A percentile compares a stretch with the other conserved stretches of the same genome.
Evolutionary conservation across 2,329 filamentous ascomycete species (phyloP).

Genomic region (Parafenestella ontariensis): DNA sequence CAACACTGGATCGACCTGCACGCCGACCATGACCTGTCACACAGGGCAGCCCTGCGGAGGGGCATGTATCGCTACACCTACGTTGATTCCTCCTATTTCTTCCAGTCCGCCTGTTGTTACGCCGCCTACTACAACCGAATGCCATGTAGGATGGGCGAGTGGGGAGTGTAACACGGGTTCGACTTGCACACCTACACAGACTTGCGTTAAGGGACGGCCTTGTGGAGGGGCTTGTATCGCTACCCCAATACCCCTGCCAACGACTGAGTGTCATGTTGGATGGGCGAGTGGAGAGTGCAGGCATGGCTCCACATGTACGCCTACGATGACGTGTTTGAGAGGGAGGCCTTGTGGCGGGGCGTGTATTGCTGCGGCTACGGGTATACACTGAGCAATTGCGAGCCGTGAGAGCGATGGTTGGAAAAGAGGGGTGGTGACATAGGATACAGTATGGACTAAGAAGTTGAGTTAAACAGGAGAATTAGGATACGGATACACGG

Average conservation of each 20-base stretch:
- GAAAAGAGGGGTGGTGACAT: too few species aligned
- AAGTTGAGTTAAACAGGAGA: too few species aligned
- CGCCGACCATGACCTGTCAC: not conserved
- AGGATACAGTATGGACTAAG: too few species aligned
- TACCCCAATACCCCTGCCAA: not conserved
- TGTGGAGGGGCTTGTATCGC: not conserved
- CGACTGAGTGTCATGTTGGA: not conserved
- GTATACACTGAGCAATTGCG: not conserved
- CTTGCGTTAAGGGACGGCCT: not conserved
- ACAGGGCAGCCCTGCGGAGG: not conserved
- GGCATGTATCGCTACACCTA: not conserved
- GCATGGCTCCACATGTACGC: not conserved
- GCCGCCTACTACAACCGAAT: not conserved
- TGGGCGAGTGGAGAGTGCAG: not conserved
- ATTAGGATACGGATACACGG: too few species aligned
- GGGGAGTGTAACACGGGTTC: not conserved
- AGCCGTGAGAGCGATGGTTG: too few species aligned
- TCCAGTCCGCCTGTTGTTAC: not conserved
- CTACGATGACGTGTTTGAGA: not conserved
- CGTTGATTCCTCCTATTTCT: not conserved
- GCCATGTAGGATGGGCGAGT: not conserved
- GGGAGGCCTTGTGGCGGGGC: not conserved
- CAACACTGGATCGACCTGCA: not conserved
- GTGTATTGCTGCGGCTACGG: not conserved
- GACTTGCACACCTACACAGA: not conserved